phyloP scores from a whole-genome alignment of 148 eudicot species.

The Camellia japonica region DNA sequence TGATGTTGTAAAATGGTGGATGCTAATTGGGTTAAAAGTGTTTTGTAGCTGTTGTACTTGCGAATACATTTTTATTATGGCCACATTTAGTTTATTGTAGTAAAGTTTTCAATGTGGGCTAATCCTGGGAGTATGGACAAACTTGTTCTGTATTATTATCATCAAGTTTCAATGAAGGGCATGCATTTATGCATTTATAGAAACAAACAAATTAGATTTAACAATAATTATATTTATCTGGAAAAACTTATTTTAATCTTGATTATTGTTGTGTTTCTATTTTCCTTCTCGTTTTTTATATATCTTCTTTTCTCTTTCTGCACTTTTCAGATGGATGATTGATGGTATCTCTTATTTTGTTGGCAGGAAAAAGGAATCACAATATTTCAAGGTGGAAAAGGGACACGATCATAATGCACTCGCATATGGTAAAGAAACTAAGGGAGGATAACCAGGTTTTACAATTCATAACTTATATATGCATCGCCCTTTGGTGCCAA shows the following conservation, averaged over 20 bases:
- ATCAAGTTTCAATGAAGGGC: neutral
- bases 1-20: neutral
- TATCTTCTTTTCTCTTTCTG: neutral
- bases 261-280: neutral
- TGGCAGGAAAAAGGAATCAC: constrained; percentile 29
- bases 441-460: constrained; percentile 7
- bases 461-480: neutral
- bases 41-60: neutral
- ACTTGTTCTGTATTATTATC: neutral
- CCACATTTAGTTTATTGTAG: neutral
- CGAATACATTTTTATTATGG: neutral
- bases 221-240: neutral
- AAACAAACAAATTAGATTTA: constrained; percentile 1
- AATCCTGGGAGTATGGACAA: neutral
- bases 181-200: neutral
- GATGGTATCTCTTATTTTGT: neutral
- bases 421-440: neutral
- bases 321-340: constrained; percentile 1
- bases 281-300: neutral
- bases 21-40: neutral
- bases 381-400: constrained; percentile 18
- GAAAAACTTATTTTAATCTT: neutral
- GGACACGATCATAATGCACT: neutral
- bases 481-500: neutral
- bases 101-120: neutral